Evolutionary conservation across 257 asterid genomes (phyloP).

Genomic region (Nicotiana knightiana): DNA sequence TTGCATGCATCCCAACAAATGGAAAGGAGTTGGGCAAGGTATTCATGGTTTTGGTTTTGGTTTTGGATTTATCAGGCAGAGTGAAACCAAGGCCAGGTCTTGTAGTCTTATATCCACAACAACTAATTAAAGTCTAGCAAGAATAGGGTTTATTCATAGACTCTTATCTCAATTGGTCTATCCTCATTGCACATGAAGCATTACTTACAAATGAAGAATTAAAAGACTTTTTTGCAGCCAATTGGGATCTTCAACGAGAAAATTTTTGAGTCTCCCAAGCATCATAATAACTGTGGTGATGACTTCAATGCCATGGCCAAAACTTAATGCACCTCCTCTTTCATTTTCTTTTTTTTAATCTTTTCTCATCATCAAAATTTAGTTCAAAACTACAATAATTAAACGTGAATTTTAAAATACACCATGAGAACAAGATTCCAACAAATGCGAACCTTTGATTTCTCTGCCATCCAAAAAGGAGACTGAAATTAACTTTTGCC

Average conservation of each 20-base stretch:
- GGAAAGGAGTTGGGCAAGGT: background rate
- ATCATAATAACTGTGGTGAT: background rate
- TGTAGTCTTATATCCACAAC: conserved; percentile 13
- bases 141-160: background rate
- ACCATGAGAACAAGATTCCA: background rate
- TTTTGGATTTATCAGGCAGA: conserved; percentile 34
- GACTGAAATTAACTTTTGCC: background rate
- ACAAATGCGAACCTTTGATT: background rate
- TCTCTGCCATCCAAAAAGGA: background rate
- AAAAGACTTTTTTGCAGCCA: background rate
- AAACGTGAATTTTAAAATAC: background rate
- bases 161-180: conserved; percentile 5
- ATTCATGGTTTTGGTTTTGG: conserved; percentile 21
- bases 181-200: conserved; percentile 1
- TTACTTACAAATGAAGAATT: background rate
- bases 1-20: background rate
- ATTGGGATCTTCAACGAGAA: background rate
- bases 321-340: background rate
- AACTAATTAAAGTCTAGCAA: background rate
- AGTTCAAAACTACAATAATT: background rate
- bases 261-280: background rate
- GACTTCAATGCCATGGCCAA: background rate
- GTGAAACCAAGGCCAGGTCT: background rate
- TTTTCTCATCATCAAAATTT: background rate
- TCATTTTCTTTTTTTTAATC: background rate